Conservation (phyloP, 192 early-diverging fungal species). For the Coemansia sp. region DNA sequence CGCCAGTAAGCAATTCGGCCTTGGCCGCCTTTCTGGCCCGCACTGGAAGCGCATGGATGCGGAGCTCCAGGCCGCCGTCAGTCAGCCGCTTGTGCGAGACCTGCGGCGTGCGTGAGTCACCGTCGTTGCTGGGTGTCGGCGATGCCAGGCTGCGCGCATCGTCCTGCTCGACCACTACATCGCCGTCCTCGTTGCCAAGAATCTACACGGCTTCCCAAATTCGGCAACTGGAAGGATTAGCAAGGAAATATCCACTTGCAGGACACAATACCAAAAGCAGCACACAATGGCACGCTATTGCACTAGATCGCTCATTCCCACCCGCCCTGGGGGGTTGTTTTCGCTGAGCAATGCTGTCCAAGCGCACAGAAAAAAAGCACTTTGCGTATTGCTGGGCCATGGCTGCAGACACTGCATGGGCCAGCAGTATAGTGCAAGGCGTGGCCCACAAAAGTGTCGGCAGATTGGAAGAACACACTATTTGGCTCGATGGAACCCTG, state of each 20-base stretch:
- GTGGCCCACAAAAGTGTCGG: background rate
- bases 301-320: no score
- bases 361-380: no score
- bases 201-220: conserved; percentile 23
- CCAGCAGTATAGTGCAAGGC: conserved; percentile 24
- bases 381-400: no score
- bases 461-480: conserved; percentile 3
- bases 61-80: conserved; percentile 43
- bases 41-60: conserved; percentile 40
- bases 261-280: conserved; percentile 8
- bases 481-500: background rate
- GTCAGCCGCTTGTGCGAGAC: conserved; percentile 28
- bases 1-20: conserved; percentile 14
- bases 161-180: conserved; percentile 47
- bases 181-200: conserved; percentile 50
- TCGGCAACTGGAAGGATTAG: conserved; percentile 6
- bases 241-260: background rate
- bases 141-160: conserved; percentile 32
- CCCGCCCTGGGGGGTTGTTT: no score
- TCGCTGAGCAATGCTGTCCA: no score
- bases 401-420: conserved; percentile 11
- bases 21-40: conserved; percentile 9
- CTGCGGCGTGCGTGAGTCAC: conserved; percentile 32
- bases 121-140: conserved; percentile 24
- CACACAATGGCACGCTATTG: background rate